A percentile compares a stretch with the other conserved stretches of the same genome.
These are phyloP conservation scores for Halophytophthora polymorphica DNA, from an alignment of 352 stramenopile species.

Conservation along the genomic window DNA sequence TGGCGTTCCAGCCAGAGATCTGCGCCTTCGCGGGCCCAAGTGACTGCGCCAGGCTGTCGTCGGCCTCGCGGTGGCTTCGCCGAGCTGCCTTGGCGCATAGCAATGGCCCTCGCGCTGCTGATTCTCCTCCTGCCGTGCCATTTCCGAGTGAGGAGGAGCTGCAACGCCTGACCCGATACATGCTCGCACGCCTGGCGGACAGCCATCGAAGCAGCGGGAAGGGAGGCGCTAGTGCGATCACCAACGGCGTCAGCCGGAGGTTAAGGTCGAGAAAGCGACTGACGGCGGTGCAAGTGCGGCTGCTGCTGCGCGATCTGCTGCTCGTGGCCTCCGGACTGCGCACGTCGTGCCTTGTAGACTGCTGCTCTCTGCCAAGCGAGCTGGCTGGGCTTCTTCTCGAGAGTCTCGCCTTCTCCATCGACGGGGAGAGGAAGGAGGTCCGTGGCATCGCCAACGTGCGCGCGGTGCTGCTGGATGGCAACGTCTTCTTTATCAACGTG, in stretches of 20 bases:
- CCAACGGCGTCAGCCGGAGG: constrained; percentile 2
- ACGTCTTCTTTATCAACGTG: constrained; percentile 46
- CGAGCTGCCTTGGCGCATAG: background rate
- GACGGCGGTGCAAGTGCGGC: constrained; percentile 17
- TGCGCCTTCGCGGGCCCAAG: constrained; percentile 5
- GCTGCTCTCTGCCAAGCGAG: constrained; percentile 27
- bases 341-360: constrained; percentile 42
- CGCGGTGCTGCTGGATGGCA: constrained; percentile 30
- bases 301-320: constrained; percentile 35
- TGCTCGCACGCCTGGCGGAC: constrained; percentile 14
- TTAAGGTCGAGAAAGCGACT: constrained; percentile 5
- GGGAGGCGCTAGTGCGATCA: background rate
- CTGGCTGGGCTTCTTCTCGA: constrained; percentile 20
- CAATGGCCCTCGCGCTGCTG: background rate
- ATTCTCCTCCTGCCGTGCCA: background rate
- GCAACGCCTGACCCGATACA: constrained; percentile 6
- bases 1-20: constrained; percentile 24
- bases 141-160: constrained; percentile 16
- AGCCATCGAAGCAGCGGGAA: background rate
- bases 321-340: constrained; percentile 35
- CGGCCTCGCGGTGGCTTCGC: constrained; percentile 17
- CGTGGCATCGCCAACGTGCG: constrained; percentile 12
- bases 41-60: constrained; percentile 13
- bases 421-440: background rate
- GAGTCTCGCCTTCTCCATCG: constrained; percentile 3